Conservation (phyloP, 1,284 basidiomycete species). For the Ceratobasidium sp. region DNA sequence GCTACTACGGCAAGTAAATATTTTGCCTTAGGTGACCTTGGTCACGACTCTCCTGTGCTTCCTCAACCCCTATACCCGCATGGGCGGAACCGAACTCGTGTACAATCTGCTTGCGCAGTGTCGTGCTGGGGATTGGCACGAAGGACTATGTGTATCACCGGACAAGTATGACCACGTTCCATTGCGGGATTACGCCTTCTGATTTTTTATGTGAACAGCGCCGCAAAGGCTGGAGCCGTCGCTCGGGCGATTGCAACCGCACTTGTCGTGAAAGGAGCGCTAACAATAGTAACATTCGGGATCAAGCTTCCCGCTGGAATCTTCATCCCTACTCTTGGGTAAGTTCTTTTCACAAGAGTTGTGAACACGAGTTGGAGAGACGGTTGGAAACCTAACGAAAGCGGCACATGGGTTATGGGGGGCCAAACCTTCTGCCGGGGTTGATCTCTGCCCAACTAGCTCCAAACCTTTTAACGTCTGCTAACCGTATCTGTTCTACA, state of each 20-base stretch:
- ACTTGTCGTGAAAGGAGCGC: constrained; percentile 81
- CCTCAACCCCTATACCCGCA: constrained; percentile 89
- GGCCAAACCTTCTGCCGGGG: not conserved
- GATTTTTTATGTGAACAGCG: constrained; percentile 57
- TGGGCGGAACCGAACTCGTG: constrained; percentile 96
- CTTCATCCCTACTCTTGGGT: constrained; percentile 77
- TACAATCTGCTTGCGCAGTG: constrained; percentile 91
- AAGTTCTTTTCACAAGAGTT: too few relatives aligned
- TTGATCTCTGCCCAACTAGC: not conserved
- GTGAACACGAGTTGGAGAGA: too few relatives aligned
- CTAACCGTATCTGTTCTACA: not conserved
- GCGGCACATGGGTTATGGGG: not conserved
- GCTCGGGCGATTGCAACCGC: constrained; percentile 77
- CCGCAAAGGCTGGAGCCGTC: constrained; percentile 68
- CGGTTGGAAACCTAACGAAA: too few relatives aligned
- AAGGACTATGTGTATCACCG: constrained; percentile 76
- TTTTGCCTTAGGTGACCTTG: constrained; percentile 71
- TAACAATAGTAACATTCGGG: constrained; percentile 94
- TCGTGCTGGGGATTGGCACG: constrained; percentile 67
- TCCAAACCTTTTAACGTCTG: not conserved
- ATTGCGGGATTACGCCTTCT: not conserved
- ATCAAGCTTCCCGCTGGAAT: constrained; percentile 96
- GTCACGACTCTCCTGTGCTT: constrained; percentile 84
- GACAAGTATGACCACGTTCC: constrained; percentile 52
- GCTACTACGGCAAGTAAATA: constrained; percentile 33